These are phyloP conservation scores for Tolypocladium guangdongense DNA, from an alignment of 2,329 filamentous ascomycete species.

Conservation along the genomic window DNA sequence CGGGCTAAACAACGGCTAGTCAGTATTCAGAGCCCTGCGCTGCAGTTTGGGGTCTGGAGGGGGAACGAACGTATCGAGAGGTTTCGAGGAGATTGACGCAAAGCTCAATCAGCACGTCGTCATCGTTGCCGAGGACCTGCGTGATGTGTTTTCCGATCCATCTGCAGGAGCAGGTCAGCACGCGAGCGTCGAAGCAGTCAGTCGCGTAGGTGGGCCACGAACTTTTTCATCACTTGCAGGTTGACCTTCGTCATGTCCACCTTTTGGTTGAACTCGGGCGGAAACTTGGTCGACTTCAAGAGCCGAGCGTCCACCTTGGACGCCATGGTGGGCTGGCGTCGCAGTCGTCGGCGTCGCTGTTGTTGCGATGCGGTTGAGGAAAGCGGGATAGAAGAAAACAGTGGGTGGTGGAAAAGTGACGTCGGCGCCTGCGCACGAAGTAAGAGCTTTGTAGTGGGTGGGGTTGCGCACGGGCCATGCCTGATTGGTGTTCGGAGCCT, in stretches of 20 bases:
- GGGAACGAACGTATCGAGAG: constrained; percentile 50
- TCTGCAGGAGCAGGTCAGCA: constrained; percentile 34
- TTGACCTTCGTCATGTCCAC: constrained; percentile 98
- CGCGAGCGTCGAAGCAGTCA: constrained; percentile 5
- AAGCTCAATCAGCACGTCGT: constrained; percentile 91
- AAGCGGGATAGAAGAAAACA: background rate
- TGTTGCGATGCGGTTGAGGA: background rate
- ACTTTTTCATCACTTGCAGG: constrained; percentile 96
- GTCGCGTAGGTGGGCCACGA: constrained; percentile 16
- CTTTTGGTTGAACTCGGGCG: constrained; percentile 84
- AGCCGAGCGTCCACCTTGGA: constrained; percentile 82
- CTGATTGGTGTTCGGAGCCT: background rate
- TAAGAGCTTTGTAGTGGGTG: background rate
- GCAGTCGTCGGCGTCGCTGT: background rate
- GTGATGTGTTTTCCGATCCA: constrained; percentile 89
- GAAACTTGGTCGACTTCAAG: constrained; percentile 85
- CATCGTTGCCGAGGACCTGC: constrained; percentile 80
- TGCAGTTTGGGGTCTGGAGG: constrained; percentile 2
- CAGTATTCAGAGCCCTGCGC: constrained; percentile 7
- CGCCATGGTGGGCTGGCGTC: constrained; percentile 47
- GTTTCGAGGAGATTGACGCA: constrained; percentile 62
- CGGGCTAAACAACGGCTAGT: constrained; percentile 50
- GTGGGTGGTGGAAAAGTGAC: constrained; percentile 14
- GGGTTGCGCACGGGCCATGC: background rate
- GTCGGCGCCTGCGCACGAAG: constrained; percentile 10